Percentiles rank a stretch among this genome's conserved stretches.
Conservation (phyloP, 2,329 filamentous ascomycete species). For the Dothiorella sarmentorum region DNA sequence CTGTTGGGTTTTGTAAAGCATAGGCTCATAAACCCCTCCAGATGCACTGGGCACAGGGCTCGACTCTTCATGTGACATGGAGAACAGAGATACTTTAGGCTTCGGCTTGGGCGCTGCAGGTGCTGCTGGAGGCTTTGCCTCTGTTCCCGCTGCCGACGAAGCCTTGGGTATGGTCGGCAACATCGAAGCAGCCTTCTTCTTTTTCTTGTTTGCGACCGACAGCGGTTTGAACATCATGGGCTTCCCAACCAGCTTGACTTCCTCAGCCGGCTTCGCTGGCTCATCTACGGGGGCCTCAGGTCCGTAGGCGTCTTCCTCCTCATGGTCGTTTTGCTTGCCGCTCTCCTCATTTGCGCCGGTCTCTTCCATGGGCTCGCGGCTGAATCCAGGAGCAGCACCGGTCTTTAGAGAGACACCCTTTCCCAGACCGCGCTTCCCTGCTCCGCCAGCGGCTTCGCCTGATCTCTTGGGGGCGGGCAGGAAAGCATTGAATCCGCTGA, state of each 20-base stretch:
- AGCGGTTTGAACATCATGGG: slow-evolving; percentile 85
- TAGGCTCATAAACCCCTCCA: slow-evolving; percentile 36
- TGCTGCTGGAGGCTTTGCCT: neutral
- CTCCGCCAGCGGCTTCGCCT: slow-evolving; percentile 26
- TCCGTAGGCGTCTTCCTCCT: neutral
- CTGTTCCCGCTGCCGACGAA: neutral
- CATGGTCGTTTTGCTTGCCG: slow-evolving; percentile 19
- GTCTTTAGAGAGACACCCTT: slow-evolving; percentile 74
- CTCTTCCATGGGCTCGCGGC: slow-evolving; percentile 52
- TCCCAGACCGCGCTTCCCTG: slow-evolving; percentile 37
- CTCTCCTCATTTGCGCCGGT: slow-evolving; percentile 37
- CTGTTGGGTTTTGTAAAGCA: slow-evolving; percentile 29
- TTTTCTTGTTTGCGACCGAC: slow-evolving; percentile 77
- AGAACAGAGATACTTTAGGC: slow-evolving; percentile 69
- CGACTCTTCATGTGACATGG: slow-evolving; percentile 49
- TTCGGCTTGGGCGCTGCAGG: slow-evolving; percentile 25
- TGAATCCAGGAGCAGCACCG: slow-evolving; percentile 77
- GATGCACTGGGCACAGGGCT: slow-evolving; percentile 23
- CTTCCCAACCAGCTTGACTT: slow-evolving; percentile 70
- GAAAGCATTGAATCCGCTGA: slow-evolving; percentile 81
- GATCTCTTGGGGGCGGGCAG: slow-evolving; percentile 76
- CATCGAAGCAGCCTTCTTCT: slow-evolving; percentile 43
- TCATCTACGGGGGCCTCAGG: slow-evolving; percentile 28
- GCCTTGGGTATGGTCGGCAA: neutral
- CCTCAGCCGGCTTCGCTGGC: slow-evolving; percentile 52